Conservation (phyloP, 2,329 filamentous ascomycete genomes). For the Akanthomyces uredinophilus region DNA sequence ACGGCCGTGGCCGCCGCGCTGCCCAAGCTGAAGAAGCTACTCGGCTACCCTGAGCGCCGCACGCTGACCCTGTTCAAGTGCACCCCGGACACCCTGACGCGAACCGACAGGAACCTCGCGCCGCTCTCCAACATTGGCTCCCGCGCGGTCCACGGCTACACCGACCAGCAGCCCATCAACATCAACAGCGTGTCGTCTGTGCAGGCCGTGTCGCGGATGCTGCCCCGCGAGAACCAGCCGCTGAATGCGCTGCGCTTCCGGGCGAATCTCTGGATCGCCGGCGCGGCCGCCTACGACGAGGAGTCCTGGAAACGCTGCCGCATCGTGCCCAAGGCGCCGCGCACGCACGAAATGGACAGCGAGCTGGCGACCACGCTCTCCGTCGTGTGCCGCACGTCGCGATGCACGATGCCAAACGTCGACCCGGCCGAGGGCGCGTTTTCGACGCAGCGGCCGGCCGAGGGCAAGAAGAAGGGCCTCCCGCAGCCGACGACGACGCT, state of each 20-base stretch:
- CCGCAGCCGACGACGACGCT: constrained; percentile 25
- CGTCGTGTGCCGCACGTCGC: constrained; percentile 18
- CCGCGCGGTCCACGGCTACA: constrained; percentile 20
- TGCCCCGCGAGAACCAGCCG: constrained; percentile 17
- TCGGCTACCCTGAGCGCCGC: constrained; percentile 11
- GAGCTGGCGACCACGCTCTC: constrained; percentile 14
- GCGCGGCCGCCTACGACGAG: constrained; percentile 17
- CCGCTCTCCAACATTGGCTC: constrained; percentile 18
- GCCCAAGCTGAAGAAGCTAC: constrained; percentile 17
- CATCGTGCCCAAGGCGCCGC: constrained; percentile 2
- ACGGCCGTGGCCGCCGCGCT: constrained; percentile 14
- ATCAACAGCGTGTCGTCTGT: constrained; percentile 20
- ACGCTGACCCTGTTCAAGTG: constrained; percentile 16
- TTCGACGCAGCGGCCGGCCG: constrained; percentile 1
- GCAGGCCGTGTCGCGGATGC: constrained; percentile 17
- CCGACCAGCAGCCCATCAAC: constrained; percentile 20
- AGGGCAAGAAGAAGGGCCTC: constrained; percentile 18
- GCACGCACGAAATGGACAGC: background rate
- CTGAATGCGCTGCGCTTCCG: constrained; percentile 20
- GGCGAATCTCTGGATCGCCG: constrained; percentile 19
- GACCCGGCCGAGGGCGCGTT: constrained; percentile 14
- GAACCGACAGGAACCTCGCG: constrained; percentile 17
- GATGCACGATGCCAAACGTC: constrained; percentile 20
- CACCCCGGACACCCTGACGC: constrained; percentile 16
- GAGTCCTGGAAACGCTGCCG: constrained; percentile 19